phyloP scores from a whole-genome alignment of 352 stramenopile genomes.

The Pythium aquatile region DNA sequence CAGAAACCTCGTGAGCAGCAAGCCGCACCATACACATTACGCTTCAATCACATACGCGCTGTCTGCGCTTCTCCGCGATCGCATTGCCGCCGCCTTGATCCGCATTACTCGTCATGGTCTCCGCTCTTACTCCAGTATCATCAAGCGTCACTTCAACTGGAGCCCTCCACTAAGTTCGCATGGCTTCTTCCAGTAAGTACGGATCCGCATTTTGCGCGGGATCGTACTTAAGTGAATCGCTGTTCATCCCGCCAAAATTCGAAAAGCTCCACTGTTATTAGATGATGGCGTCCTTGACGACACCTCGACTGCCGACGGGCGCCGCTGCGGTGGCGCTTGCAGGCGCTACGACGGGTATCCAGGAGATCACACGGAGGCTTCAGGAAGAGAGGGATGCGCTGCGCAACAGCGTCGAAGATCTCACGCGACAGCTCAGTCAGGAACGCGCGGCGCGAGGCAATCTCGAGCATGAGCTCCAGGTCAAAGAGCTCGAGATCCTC shows the following conservation, averaged over 20 bases:
- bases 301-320: not conserved
- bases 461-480: conserved; percentile 61
- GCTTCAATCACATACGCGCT: conserved; percentile 19
- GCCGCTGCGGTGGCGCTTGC: conserved; percentile 1
- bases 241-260: conserved; percentile 15
- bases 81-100: conserved; percentile 13
- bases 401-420: conserved; percentile 44
- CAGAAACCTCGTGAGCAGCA: not conserved
- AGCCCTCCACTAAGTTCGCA: conserved; percentile 9
- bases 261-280: not conserved
- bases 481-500: conserved; percentile 67
- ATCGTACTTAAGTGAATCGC: conserved; percentile 17
- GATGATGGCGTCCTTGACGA: not conserved
- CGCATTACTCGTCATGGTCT: not conserved
- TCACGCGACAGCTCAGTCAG: conserved; percentile 42
- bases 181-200: not conserved
- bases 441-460: conserved; percentile 36
- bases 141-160: conserved; percentile 4
- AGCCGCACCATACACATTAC: not conserved
- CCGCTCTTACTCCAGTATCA: not conserved
- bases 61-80: conserved; percentile 32
- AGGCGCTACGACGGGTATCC: conserved; percentile 26
- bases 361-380: conserved; percentile 56
- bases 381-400: conserved; percentile 64
- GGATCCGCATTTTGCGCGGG: not conserved